phyloP scores from a whole-genome alignment of 306 rosid genomes.

The Elaeagnus macrophylla region DNA sequence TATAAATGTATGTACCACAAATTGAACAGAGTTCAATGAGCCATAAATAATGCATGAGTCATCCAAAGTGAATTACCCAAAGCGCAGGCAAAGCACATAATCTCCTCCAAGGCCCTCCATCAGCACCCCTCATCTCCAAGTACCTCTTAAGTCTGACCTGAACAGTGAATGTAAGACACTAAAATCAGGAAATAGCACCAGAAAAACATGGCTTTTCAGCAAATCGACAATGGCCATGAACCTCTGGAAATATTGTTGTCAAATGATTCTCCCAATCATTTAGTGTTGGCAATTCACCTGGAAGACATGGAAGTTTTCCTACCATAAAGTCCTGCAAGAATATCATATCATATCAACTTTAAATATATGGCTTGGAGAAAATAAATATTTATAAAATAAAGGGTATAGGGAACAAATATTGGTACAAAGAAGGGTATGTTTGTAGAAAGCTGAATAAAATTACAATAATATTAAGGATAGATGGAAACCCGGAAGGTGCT shows the following conservation, averaged over 20 bases:
- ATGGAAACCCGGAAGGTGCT: conserved; percentile 86
- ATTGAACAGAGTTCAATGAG: conserved; percentile 2
- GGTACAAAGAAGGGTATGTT: conserved; percentile 1
- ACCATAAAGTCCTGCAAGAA: conserved; percentile 73
- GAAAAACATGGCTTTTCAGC: conserved; percentile 13
- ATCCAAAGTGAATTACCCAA: conserved; percentile 54
- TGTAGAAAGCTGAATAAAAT: conserved; percentile 7
- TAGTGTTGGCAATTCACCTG: conserved; percentile 88
- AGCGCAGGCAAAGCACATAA: conserved; percentile 95
- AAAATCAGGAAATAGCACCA: conserved; percentile 18
- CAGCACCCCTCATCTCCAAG: conserved; percentile 99
- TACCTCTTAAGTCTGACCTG: conserved; percentile 98
- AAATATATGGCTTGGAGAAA: neutral
- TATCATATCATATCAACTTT: conserved; percentile 3
- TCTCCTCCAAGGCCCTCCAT: conserved; percentile 99
- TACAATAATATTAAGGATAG: conserved; percentile 23
- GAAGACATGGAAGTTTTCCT: conserved; percentile 72
- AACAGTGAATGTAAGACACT: conserved; percentile 16
- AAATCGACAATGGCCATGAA: conserved; percentile 23
- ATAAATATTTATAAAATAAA: neutral
- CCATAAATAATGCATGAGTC: conserved; percentile 11
- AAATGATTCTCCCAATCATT: conserved; percentile 98
- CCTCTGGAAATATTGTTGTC: conserved; percentile 96
- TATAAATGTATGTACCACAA: neutral
- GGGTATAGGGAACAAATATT: neutral